These are phyloP conservation scores for Saturnispora sanitii DNA, from an alignment of 805 yeast genomes.

Conservation along the genomic window DNA sequence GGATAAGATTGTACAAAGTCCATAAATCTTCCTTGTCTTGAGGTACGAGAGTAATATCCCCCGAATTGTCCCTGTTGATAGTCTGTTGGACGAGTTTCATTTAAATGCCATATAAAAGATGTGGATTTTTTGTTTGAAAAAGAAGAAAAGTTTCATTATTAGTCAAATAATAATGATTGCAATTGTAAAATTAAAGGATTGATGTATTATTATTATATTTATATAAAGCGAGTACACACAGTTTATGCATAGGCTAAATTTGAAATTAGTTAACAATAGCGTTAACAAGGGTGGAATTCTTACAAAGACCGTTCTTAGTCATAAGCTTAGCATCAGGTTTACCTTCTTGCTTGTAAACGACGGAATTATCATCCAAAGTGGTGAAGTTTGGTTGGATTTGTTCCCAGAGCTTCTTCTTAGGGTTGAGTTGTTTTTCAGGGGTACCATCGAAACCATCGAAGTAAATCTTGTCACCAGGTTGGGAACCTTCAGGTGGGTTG, in stretches of 20 bases:
- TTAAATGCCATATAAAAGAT: background rate
- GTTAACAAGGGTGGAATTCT: constrained; percentile 57
- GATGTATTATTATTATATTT: too few relatives aligned
- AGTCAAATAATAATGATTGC: too few relatives aligned
- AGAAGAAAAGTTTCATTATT: background rate
- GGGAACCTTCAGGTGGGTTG: constrained; percentile 85
- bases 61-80: constrained; percentile 52
- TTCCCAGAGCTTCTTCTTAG: constrained; percentile 98
- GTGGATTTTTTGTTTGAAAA: background rate
- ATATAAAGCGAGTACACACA: too few relatives aligned
- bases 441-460: constrained; percentile 84
- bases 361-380: constrained; percentile 67
- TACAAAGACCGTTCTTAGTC: constrained; percentile 69
- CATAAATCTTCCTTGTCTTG: constrained; percentile 90
- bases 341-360: constrained; percentile 71
- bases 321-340: constrained; percentile 64
- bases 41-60: constrained; percentile 57
- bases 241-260: too few relatives aligned
- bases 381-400: constrained; percentile 84
- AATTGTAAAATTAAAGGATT: background rate
- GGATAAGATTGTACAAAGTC: constrained; percentile 73
- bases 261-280: constrained; percentile 57
- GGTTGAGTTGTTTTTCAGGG: constrained; percentile 89
- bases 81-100: constrained; percentile 49
- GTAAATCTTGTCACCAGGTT: constrained; percentile 94